Conservation (phyloP, 2,329 filamentous ascomycete genomes). For the Ceratocystis ficicola region DNA sequence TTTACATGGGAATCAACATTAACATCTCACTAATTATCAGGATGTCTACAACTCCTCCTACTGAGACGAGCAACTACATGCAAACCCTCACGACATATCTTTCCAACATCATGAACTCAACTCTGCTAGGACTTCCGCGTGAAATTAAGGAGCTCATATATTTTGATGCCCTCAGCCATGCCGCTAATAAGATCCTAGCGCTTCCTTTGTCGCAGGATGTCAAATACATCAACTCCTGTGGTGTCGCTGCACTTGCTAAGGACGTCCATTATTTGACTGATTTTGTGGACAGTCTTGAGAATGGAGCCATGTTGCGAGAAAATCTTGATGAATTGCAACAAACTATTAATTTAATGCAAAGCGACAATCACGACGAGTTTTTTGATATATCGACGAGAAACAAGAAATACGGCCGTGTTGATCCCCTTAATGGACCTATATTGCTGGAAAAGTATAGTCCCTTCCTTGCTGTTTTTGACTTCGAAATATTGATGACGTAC, state of each 20-base stretch:
- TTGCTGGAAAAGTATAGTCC: slow-evolving; percentile 72
- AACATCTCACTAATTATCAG: slow-evolving; percentile 28
- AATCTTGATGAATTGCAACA: slow-evolving; percentile 89
- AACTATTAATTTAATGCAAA: slow-evolving; percentile 76
- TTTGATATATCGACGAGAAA: slow-evolving; percentile 84
- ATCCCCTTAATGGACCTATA: slow-evolving; percentile 76
- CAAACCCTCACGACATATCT: slow-evolving; percentile 86
- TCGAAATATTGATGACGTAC: neutral
- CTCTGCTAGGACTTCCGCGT: slow-evolving; percentile 78
- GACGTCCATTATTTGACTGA: slow-evolving; percentile 74
- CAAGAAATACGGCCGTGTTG: slow-evolving; percentile 86
- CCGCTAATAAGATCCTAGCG: slow-evolving; percentile 69
- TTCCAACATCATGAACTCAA: slow-evolving; percentile 92
- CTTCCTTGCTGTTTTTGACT: neutral
- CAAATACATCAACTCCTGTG: slow-evolving; percentile 75
- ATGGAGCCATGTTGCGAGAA: slow-evolving; percentile 70
- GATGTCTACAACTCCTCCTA: slow-evolving; percentile 45
- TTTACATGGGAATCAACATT: neutral
- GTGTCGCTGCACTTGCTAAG: slow-evolving; percentile 64
- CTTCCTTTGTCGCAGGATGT: slow-evolving; percentile 69
- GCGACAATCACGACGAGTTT: slow-evolving; percentile 89
- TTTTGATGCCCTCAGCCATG: slow-evolving; percentile 88
- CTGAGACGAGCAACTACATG: slow-evolving; percentile 84
- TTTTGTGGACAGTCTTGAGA: slow-evolving; percentile 79
- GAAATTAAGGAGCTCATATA: slow-evolving; percentile 98